A percentile compares a stretch with the other conserved stretches of the same genome.
These are phyloP conservation scores for Pulveroboletus sp. DNA, from an alignment of 768 basidiomycete species.

Conservation along the genomic window DNA sequence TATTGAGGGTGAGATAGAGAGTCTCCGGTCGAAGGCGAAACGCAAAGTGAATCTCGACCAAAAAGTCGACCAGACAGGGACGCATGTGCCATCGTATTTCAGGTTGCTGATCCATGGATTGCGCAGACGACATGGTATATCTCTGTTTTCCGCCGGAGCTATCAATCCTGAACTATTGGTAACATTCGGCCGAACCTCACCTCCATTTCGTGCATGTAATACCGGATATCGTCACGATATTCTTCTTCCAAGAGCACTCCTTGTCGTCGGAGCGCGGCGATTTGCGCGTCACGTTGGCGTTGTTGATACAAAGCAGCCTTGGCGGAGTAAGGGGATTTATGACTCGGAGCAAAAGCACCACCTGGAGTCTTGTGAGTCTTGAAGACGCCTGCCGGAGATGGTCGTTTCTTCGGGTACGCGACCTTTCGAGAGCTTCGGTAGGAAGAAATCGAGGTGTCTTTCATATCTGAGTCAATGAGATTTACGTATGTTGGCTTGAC, in stretches of 20 bases:
- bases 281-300: constrained; percentile 66
- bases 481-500: constrained; percentile 37
- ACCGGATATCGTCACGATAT: constrained; percentile 87
- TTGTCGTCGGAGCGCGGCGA: constrained; percentile 63
- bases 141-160: constrained; percentile 43
- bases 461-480: constrained; percentile 51
- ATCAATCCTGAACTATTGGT: constrained; percentile 6
- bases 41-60: constrained; percentile 97
- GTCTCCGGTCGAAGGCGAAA: constrained; percentile 98
- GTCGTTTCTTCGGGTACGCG: constrained; percentile 81
- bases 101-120: constrained; percentile 98
- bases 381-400: constrained; percentile 73
- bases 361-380: constrained; percentile 60
- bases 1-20: constrained; percentile 96
- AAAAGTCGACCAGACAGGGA: constrained; percentile 95
- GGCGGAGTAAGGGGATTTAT: constrained; percentile 63
- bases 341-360: constrained; percentile 43
- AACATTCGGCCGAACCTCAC: constrained; percentile 45
- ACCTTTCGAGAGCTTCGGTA: constrained; percentile 59
- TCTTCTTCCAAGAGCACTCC: constrained; percentile 88
- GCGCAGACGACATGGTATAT: constrained; percentile 83
- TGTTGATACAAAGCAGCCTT: constrained; percentile 59
- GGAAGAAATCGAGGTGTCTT: constrained; percentile 62
- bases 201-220: constrained; percentile 99
- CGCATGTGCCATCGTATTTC: constrained; percentile 99